Evolutionary conservation across 2,329 filamentous ascomycete species (phyloP).

Genomic region (Dactylella cylindrospora): DNA sequence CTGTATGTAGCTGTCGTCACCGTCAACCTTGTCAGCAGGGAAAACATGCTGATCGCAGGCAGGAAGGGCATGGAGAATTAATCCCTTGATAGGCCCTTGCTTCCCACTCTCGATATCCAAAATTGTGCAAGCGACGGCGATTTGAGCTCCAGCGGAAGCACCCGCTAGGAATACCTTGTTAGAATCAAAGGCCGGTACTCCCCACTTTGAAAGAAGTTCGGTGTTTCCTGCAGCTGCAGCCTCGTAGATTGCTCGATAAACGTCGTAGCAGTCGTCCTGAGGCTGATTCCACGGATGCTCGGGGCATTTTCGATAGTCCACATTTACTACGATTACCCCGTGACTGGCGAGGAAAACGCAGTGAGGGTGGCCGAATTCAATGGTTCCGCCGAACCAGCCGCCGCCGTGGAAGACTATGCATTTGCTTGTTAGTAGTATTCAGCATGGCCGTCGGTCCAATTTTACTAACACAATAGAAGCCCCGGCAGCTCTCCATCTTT

Average conservation of each 20-base stretch:
- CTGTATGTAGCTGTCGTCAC: conserved; percentile 17
- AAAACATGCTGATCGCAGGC: conserved; percentile 19
- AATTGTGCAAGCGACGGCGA: conserved; percentile 14
- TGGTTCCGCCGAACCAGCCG: conserved; percentile 22
- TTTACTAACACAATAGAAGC: conserved; percentile 26
- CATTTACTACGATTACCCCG: conserved; percentile 28
- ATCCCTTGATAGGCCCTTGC: conserved; percentile 14
- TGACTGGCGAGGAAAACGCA: conserved; percentile 34
- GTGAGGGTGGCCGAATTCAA: conserved; percentile 31
- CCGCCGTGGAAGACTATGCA: conserved; percentile 32
- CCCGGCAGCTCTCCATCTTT: conserved; percentile 15
- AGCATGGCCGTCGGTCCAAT: neutral
- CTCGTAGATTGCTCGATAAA: conserved; percentile 9
- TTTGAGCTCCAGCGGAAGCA: conserved; percentile 22
- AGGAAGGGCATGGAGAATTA: conserved; percentile 11
- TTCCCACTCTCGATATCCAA: conserved; percentile 19
- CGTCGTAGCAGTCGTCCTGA: conserved; percentile 24
- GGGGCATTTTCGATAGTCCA: conserved; percentile 24
- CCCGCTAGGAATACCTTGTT: conserved; percentile 25
- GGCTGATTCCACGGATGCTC: conserved; percentile 24
- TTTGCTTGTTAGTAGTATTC: neutral
- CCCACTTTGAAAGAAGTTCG: conserved; percentile 3
- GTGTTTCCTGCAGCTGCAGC: conserved; percentile 1
- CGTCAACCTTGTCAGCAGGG: conserved; percentile 14
- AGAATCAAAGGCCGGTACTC: conserved; percentile 23